Percentiles rank a stretch among this genome's conserved stretches.
Evolutionary conservation across 202 grass and related monocot genomes (phyloP).

Genomic region (Dendrocalamus latiflorus): DNA sequence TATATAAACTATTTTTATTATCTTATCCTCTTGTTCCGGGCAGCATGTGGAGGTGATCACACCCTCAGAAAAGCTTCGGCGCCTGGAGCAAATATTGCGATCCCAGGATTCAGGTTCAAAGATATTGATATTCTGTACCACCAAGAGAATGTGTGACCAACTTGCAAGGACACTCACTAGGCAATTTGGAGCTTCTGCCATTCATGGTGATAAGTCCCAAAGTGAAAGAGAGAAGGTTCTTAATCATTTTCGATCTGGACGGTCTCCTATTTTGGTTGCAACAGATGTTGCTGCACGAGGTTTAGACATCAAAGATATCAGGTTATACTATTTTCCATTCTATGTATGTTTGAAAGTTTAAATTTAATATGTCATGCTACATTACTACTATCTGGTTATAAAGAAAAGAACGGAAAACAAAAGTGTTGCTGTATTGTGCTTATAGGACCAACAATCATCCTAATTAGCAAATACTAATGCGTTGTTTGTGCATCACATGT

Average conservation of each 20-base stretch:
- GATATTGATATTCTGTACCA: conserved; percentile 91
- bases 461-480: not conserved
- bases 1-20: not conserved
- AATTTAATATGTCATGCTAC: not conserved
- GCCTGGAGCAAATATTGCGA: conserved; percentile 88
- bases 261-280: conserved; percentile 82
- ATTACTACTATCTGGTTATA: not conserved
- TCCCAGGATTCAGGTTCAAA: conserved; percentile 84
- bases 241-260: conserved; percentile 71
- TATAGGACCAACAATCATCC: not conserved
- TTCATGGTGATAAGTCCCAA: conserved; percentile 98
- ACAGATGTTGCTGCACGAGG: conserved; percentile 95
- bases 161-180: conserved; percentile 64
- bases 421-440: not conserved
- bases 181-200: conserved; percentile 77
- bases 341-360: not conserved
- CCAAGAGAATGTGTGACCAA: conserved; percentile 96
- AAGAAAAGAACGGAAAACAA: not conserved
- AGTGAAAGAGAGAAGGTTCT: conserved; percentile 92
- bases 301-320: conserved; percentile 99
- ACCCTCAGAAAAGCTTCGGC: conserved; percentile 70
- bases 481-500: not conserved
- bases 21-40: conserved; percentile 9
- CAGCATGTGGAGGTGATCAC: conserved; percentile 86
- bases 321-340: conserved; percentile 32